A percentile compares a stretch with the other conserved stretches of the same genome.
Conservation (phyloP, 2,329 filamentous ascomycete species). For the Hypoxylon sp. region DNA sequence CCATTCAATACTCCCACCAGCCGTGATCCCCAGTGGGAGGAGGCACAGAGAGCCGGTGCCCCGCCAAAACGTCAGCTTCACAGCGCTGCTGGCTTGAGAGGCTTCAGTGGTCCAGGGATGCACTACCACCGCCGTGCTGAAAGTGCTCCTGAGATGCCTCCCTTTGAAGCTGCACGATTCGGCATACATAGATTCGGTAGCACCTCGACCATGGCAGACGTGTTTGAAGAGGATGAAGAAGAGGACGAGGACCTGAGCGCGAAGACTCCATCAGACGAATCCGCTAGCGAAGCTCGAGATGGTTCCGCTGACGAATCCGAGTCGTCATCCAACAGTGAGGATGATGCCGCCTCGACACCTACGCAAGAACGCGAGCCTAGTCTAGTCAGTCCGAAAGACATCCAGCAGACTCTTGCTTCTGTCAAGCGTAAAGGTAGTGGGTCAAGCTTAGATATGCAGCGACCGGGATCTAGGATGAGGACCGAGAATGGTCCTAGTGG, state of each 20-base stretch:
- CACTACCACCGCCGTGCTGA: slow-evolving; percentile 85
- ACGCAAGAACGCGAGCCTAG: slow-evolving; percentile 52
- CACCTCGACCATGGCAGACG: slow-evolving; percentile 84
- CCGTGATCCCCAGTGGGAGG: slow-evolving; percentile 76
- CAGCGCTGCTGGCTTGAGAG: slow-evolving; percentile 80
- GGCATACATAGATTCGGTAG: slow-evolving; percentile 74
- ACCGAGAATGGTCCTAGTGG: slow-evolving; percentile 66
- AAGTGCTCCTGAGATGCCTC: slow-evolving; percentile 83
- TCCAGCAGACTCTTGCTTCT: slow-evolving; percentile 33
- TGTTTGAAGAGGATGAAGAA: slow-evolving; percentile 88
- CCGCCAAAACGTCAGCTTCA: slow-evolving; percentile 79
- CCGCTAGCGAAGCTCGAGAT: slow-evolving; percentile 47
- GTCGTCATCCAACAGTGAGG: slow-evolving; percentile 46
- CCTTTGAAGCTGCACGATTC: slow-evolving; percentile 76
- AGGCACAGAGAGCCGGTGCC: slow-evolving; percentile 72
- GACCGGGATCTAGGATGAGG: slow-evolving; percentile 59
- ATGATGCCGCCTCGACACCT: slow-evolving; percentile 51
- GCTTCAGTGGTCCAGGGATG: slow-evolving; percentile 77
- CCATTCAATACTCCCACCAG: slow-evolving; percentile 87
- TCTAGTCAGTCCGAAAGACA: slow-evolving; percentile 35
- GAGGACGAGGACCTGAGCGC: slow-evolving; percentile 63
- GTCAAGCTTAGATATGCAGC: slow-evolving; percentile 60
- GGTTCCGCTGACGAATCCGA: slow-evolving; percentile 47
- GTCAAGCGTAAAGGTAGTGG: slow-evolving; percentile 64
- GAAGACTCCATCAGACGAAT: slow-evolving; percentile 50